Conservation (phyloP, 805 yeast species). For the Cyberlindnera misumaiensis region DNA sequence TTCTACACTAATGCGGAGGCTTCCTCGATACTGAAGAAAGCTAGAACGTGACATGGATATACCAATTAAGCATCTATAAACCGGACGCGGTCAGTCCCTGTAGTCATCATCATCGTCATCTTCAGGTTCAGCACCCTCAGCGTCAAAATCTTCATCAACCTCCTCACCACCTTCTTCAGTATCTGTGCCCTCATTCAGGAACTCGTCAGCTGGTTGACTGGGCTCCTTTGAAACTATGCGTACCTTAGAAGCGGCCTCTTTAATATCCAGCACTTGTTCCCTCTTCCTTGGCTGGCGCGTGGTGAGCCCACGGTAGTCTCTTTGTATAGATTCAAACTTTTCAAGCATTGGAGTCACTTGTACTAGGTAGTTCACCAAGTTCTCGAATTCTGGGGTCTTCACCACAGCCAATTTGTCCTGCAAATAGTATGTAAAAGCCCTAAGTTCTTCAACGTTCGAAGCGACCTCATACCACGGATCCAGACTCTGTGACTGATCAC, state of each 20-base stretch:
- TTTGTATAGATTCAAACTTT: slow-evolving; percentile 13
- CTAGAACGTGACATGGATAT: too few relatives aligned
- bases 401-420: slow-evolving; percentile 1
- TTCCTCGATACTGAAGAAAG: too few relatives aligned
- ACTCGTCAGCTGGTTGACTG: slow-evolving; percentile 9
- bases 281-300: slow-evolving; percentile 17
- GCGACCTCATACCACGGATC: slow-evolving; percentile 26
- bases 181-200: slow-evolving; percentile 10
- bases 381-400: slow-evolving; percentile 5
- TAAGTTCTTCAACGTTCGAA: slow-evolving; percentile 8
- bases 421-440: slow-evolving; percentile 10
- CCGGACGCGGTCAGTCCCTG: not conserved
- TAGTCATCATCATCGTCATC: slow-evolving; percentile 5
- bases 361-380: slow-evolving; percentile 10
- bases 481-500: not conserved
- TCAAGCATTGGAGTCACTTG: slow-evolving; percentile 9
- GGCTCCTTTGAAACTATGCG: slow-evolving; percentile 8
- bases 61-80: not conserved
- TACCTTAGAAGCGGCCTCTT: slow-evolving; percentile 12
- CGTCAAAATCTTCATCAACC: slow-evolving; percentile 5
- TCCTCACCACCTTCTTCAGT: slow-evolving; percentile 10
- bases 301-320: slow-evolving; percentile 8
- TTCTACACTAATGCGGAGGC: slow-evolving; percentile 3
- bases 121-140: slow-evolving; percentile 1
- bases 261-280: slow-evolving; percentile 12